phyloP scores from a whole-genome alignment of 805 yeast genomes.

The Candida pseudofarinosa region DNA sequence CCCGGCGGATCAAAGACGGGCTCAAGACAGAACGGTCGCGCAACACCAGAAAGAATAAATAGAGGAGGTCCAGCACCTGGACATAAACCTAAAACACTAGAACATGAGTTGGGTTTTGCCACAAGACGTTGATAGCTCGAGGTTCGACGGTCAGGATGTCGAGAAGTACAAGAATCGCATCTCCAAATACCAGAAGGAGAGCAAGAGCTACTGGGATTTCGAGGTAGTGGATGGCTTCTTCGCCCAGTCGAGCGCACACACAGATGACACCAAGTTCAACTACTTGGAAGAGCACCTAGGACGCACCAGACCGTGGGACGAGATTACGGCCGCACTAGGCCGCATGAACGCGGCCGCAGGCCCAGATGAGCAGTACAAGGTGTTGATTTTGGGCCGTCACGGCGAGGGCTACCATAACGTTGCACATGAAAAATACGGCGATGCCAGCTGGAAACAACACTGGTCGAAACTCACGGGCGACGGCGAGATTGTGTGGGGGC shows the following conservation, averaged over 20 bases:
- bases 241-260: slow-evolving; percentile 38
- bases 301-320: slow-evolving; percentile 31
- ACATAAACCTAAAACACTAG: neutral
- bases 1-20: no score
- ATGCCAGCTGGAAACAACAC: slow-evolving; percentile 41
- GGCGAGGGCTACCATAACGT: slow-evolving; percentile 53
- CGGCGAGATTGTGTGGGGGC: slow-evolving; percentile 47
- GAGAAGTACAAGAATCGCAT: slow-evolving; percentile 11
- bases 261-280: slow-evolving; percentile 41
- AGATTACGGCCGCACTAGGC: slow-evolving; percentile 23
- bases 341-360: slow-evolving; percentile 29
- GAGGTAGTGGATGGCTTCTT: slow-evolving; percentile 41
- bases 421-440: slow-evolving; percentile 45
- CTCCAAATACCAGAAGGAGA: slow-evolving; percentile 6
- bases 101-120: neutral
- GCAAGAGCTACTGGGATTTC: slow-evolving; percentile 27
- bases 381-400: slow-evolving; percentile 48
- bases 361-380: slow-evolving; percentile 34
- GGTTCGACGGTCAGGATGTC: neutral
- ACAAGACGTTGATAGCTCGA: neutral
- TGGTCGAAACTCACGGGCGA: slow-evolving; percentile 45
- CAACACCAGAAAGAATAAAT: neutral
- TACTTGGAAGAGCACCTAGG: slow-evolving; percentile 45
- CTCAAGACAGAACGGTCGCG: neutral
- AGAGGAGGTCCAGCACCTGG: neutral